These are phyloP conservation scores for Bjerkandera adusta DNA, from an alignment of 1,284 basidiomycete genomes.

Conservation along the genomic window DNA sequence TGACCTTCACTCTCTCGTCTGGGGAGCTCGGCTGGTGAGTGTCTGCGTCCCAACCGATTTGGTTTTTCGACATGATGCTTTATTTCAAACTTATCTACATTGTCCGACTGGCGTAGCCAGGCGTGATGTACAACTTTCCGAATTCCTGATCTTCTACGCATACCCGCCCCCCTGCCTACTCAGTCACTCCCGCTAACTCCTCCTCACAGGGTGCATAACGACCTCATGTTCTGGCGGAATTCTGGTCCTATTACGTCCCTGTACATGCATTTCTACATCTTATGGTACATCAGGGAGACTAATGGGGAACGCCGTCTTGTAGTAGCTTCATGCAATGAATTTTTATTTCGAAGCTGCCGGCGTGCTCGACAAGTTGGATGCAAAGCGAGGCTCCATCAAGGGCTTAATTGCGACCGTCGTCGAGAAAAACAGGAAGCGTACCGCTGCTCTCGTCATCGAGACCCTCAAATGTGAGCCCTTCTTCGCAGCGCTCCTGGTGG, in stretches of 20 bases:
- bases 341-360: slow-evolving; percentile 89
- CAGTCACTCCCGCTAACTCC: not conserved
- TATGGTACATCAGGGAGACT: slow-evolving; percentile 15
- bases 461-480: slow-evolving; percentile 82
- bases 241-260: not conserved
- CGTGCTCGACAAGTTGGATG: slow-evolving; percentile 81
- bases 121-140: slow-evolving; percentile 23
- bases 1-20: not conserved
- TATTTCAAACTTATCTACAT: slow-evolving; percentile 76
- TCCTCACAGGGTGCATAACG: slow-evolving; percentile 1
- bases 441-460: slow-evolving; percentile 81
- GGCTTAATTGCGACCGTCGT: slow-evolving; percentile 70
- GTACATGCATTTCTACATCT: slow-evolving; percentile 6
- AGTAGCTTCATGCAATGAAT: slow-evolving; percentile 61
- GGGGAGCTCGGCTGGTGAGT: slow-evolving; percentile 7
- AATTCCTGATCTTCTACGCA: slow-evolving; percentile 1
- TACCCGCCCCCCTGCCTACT: no score
- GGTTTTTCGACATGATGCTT: slow-evolving; percentile 46
- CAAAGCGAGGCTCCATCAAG: slow-evolving; percentile 86
- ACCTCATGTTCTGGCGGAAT: not conserved
- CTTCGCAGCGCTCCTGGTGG: not conserved
- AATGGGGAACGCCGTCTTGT: slow-evolving; percentile 7
- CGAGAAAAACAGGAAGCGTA: slow-evolving; percentile 76
- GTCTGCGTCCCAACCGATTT: not conserved
- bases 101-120: slow-evolving; percentile 57